phyloP scores from a whole-genome alignment of 352 stramenopile species.

The Phytophthora idaei region DNA sequence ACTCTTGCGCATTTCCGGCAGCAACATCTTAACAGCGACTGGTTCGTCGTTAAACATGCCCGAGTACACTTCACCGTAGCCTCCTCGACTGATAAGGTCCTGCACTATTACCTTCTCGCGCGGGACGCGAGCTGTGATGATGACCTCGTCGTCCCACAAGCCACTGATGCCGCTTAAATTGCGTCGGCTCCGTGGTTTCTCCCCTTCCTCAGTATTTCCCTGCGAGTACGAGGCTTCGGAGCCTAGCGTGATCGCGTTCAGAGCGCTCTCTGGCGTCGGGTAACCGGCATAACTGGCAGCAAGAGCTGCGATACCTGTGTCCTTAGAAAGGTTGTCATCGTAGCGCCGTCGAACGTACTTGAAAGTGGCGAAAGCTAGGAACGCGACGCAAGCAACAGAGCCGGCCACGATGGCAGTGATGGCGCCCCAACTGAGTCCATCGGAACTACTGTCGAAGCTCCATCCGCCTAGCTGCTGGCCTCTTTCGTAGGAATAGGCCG shows the following conservation, averaged over 20 bases:
- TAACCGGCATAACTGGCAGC: slow-evolving; percentile 38
- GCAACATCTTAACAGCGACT: slow-evolving; percentile 41
- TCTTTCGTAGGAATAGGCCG: slow-evolving; percentile 21
- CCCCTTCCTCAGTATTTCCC: slow-evolving; percentile 9
- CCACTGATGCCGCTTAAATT: slow-evolving; percentile 14
- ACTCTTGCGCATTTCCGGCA: slow-evolving; percentile 42
- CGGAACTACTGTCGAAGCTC: neutral
- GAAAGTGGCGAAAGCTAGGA: slow-evolving; percentile 33
- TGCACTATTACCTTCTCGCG: slow-evolving; percentile 39
- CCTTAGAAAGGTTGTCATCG: slow-evolving; percentile 23
- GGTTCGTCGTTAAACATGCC: slow-evolving; percentile 32
- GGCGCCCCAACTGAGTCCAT: slow-evolving; percentile 6
- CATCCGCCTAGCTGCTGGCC: slow-evolving; percentile 4
- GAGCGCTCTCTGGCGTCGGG: slow-evolving; percentile 34
- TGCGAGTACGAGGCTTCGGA: slow-evolving; percentile 37
- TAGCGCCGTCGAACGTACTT: slow-evolving; percentile 26
- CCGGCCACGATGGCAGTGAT: slow-evolving; percentile 28
- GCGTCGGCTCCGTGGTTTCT: slow-evolving; percentile 18
- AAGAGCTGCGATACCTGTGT: slow-evolving; percentile 30
- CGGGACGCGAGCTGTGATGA: slow-evolving; percentile 40
- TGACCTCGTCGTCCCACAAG: slow-evolving; percentile 48
- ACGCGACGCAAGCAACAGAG: slow-evolving; percentile 19
- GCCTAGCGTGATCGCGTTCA: slow-evolving; percentile 33
- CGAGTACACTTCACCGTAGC: slow-evolving; percentile 40
- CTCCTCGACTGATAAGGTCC: slow-evolving; percentile 40